Evolutionary conservation across 345 rosid species (phyloP).

Genomic region (Luvunga scandens): DNA sequence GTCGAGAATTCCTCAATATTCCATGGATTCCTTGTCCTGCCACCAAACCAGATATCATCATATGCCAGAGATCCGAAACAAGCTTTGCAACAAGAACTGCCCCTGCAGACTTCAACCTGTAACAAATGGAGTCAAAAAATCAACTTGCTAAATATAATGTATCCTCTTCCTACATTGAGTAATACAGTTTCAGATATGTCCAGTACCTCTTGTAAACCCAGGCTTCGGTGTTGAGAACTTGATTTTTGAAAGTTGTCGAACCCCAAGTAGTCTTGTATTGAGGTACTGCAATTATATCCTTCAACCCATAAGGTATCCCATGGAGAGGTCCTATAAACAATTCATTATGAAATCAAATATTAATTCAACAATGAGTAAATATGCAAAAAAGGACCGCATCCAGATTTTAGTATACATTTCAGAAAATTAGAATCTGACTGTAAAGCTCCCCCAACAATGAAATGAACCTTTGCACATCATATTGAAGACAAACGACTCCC

Average conservation of each 20-base stretch:
- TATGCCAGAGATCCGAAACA: slow-evolving; percentile 78
- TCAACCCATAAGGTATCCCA: slow-evolving; percentile 88
- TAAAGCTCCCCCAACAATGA: background rate
- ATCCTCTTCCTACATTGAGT: background rate
- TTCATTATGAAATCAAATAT: background rate
- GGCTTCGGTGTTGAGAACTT: slow-evolving; percentile 68
- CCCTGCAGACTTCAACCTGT: slow-evolving; percentile 65
- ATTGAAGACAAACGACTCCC: background rate
- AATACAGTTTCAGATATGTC: background rate
- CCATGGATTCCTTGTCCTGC: slow-evolving; percentile 92
- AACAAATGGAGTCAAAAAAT: background rate
- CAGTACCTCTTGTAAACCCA: slow-evolving; percentile 83
- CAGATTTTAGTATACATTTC: background rate
- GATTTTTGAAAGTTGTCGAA: slow-evolving; percentile 65
- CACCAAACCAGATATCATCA: slow-evolving; percentile 92
- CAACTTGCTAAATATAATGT: background rate
- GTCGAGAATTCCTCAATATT: slow-evolving; percentile 87
- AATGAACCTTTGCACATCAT: background rate
- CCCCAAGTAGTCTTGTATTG: slow-evolving; percentile 93
- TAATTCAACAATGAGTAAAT: background rate
- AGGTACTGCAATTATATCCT: slow-evolving; percentile 76
- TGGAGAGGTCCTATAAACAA: slow-evolving; percentile 74
- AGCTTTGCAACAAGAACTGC: slow-evolving; percentile 94
- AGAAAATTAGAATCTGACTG: background rate
- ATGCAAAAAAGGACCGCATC: background rate